Percentiles rank a stretch among this genome's conserved stretches.
These are phyloP conservation scores for Plantago coronopus DNA, from an alignment of 305 asterid genomes.

Conservation along the genomic window DNA sequence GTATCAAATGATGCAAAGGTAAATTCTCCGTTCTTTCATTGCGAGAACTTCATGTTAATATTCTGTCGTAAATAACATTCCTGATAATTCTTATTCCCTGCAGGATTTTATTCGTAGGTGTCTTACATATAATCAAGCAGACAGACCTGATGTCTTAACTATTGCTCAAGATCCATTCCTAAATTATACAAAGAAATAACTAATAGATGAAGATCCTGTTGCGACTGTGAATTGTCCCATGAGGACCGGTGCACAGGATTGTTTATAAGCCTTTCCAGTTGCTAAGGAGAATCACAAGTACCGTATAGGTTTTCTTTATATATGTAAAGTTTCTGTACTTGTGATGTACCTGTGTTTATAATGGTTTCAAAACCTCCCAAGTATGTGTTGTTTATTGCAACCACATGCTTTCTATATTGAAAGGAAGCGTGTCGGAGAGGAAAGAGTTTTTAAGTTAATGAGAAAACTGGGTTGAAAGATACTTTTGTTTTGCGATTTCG, in stretches of 20 bases:
- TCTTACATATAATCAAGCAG: constrained; percentile 78
- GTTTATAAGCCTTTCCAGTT: constrained; percentile 13
- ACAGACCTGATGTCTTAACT: constrained; percentile 84
- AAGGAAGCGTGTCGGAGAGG: constrained; percentile 13
- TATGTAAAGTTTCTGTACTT: constrained; percentile 31
- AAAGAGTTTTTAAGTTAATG: not conserved
- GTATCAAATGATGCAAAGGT: constrained; percentile 95
- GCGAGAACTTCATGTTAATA: not conserved
- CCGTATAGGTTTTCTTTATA: constrained; percentile 41
- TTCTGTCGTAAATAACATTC: not conserved
- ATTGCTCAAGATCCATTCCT: constrained; percentile 88
- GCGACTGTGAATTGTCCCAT: constrained; percentile 7
- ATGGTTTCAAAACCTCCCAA: constrained; percentile 4
- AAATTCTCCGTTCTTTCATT: constrained; percentile 1
- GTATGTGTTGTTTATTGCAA: constrained; percentile 23
- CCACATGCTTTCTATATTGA: constrained; percentile 24
- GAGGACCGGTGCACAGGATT: constrained; percentile 7
- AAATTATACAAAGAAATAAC: constrained; percentile 68
- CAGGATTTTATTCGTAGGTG: constrained; percentile 97
- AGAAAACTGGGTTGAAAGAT: not conserved
- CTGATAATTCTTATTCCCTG: constrained; percentile 11
- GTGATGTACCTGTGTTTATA: constrained; percentile 20
- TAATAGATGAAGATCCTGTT: not conserved
- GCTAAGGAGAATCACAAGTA: constrained; percentile 20
- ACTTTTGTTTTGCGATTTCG: too few species aligned